Evolutionary conservation across 805 yeast genomes (phyloP).

Genomic region (Nakazawaea laoshanensis): DNA sequence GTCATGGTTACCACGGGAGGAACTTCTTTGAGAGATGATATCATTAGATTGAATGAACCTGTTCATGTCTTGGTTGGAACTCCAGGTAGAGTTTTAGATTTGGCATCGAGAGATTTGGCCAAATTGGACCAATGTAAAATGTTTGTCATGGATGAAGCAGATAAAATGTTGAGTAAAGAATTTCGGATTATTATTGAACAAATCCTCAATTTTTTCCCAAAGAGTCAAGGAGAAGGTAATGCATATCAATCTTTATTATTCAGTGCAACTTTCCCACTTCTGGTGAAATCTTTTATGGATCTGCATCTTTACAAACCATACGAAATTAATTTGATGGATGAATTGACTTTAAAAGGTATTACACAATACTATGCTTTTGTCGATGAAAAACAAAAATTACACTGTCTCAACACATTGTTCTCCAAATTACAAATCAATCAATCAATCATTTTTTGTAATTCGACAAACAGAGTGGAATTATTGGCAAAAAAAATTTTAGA

Average conservation of each 20-base stretch:
- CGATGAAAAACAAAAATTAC: constrained; percentile 92
- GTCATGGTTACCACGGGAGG: constrained; percentile 99
- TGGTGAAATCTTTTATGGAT: constrained; percentile 90
- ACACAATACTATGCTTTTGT: constrained; percentile 98
- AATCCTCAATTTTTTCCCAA: constrained; percentile 73
- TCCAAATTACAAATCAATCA: constrained; percentile 93
- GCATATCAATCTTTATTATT: constrained; percentile 80
- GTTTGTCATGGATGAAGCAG: constrained; percentile 98
- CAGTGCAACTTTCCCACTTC: constrained; percentile 93
- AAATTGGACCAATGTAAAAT: constrained; percentile 80
- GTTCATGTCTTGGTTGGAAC: constrained; percentile 96
- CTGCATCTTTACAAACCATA: constrained; percentile 84
- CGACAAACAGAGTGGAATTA: constrained; percentile 92
- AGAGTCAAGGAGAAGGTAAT: constrained; percentile 23
- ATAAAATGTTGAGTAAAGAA: constrained; percentile 88
- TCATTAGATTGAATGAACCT: constrained; percentile 83
- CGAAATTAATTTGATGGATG: constrained; percentile 96
- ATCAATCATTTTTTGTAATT: constrained; percentile 94
- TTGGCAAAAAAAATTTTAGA: constrained; percentile 95
- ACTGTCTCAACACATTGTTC: constrained; percentile 90
- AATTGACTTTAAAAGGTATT: constrained; percentile 90
- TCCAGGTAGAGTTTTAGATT: constrained; percentile 93
- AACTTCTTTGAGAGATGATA: constrained; percentile 88
- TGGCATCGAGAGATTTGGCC: constrained; percentile 82
- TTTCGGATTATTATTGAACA: constrained; percentile 84